Conservation (phyloP, 192 early-diverging fungal genomes). For the Spinellus fusiger region DNA sequence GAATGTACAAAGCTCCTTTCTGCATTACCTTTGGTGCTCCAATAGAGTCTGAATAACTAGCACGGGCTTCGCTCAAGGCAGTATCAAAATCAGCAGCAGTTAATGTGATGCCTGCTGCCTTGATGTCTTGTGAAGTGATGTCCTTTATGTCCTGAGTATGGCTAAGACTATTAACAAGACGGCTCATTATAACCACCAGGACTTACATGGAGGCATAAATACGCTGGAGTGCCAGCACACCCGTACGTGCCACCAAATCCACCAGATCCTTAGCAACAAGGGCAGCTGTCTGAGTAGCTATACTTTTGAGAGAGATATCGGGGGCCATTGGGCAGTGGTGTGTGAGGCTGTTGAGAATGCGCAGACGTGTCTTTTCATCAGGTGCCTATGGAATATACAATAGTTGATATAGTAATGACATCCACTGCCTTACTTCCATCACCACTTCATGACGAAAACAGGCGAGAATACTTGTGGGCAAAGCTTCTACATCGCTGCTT, state of each 20-base stretch:
- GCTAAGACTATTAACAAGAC: conserved; percentile 7
- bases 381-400: conserved; percentile 37
- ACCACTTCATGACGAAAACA: conserved; percentile 77
- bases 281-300: conserved; percentile 91
- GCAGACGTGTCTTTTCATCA: conserved; percentile 57
- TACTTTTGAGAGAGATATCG: conserved; percentile 64
- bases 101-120: conserved; percentile 65
- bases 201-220: conserved; percentile 43
- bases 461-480: conserved; percentile 69
- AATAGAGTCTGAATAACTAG: conserved; percentile 83
- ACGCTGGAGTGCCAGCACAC: conserved; percentile 55
- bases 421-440: conserved; percentile 48
- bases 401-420: no score
- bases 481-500: conserved; percentile 68
- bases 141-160: conserved; percentile 31
- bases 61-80: conserved; percentile 73
- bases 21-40: conserved; percentile 80
- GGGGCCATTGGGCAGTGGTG: conserved; percentile 52
- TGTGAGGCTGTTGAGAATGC: conserved; percentile 59
- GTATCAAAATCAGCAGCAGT: conserved; percentile 75
- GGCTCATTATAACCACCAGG: not conserved
- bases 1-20: not conserved
- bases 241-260: conserved; percentile 69
- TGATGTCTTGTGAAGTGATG: conserved; percentile 48
- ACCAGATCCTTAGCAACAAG: conserved; percentile 83